A percentile compares a stretch with the other conserved stretches of the same genome.
Evolutionary conservation across 2,329 filamentous ascomycete species (phyloP).

Genomic region (Myriangium duriaei): DNA sequence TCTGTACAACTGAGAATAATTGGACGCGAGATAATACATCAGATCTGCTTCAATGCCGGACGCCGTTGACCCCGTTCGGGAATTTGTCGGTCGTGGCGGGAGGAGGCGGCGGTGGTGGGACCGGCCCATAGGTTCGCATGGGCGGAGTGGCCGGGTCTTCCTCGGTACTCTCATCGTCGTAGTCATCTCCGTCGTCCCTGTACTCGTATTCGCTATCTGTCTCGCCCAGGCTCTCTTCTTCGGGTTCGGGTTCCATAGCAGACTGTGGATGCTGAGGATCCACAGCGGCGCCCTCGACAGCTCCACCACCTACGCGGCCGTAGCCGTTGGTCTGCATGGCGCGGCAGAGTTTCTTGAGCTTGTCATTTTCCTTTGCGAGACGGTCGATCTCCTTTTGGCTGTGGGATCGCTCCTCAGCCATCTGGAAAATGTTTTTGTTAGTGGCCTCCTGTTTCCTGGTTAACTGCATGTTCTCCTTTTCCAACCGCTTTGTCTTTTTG

Average conservation of each 20-base stretch:
- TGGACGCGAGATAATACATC: constrained; percentile 8
- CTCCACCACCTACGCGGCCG: constrained; percentile 32
- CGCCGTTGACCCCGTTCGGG: constrained; percentile 18
- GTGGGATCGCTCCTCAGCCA: constrained; percentile 84
- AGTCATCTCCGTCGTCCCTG: constrained; percentile 51
- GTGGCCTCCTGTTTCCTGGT: constrained; percentile 89
- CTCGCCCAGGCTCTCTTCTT: constrained; percentile 38
- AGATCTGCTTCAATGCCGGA: constrained; percentile 19
- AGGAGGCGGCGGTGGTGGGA: constrained; percentile 38
- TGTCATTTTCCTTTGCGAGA: constrained; percentile 73
- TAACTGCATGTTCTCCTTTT: constrained; percentile 87
- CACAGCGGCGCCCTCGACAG: constrained; percentile 14
- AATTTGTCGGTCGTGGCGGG: constrained; percentile 20
- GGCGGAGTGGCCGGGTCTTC: constrained; percentile 29
- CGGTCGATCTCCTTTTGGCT: constrained; percentile 65
- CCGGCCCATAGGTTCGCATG: constrained; percentile 28
- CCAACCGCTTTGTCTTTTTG: constrained; percentile 91
- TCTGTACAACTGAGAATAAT: constrained; percentile 1
- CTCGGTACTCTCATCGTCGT: constrained; percentile 48
- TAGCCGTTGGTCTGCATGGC: constrained; percentile 93
- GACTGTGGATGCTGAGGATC: constrained; percentile 10
- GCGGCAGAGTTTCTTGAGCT: constrained; percentile 86
- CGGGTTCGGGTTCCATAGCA: constrained; percentile 18
- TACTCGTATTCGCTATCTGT: constrained; percentile 45
- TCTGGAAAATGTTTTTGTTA: constrained; percentile 87